Base-by-base conservation (phyloP, 2,329 filamentous ascomycete genomes). In the Xylariaceae sp. region DNA sequence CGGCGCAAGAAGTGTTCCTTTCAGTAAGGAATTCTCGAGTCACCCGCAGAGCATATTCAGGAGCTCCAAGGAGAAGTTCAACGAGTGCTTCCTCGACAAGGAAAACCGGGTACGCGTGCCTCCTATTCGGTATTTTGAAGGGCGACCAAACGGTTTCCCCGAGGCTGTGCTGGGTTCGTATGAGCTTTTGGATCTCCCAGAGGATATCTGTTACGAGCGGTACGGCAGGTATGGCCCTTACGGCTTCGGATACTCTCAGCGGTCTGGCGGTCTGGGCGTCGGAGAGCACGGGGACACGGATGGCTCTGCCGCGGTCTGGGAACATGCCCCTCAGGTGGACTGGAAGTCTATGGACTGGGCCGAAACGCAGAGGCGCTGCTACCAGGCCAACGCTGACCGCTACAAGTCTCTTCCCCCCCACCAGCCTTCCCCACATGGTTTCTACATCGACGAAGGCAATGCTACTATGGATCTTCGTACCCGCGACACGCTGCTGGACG, bases 181-280 rank as follows among this genome's bases (percentile, higher is more conserved):
- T 50, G 77, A 88, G 8, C 58, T 90, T 25, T 61, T 96, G 10
- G 81, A 79, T 1, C 64, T 96, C 22, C 76, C 83, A 13, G 77
- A 93, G 45, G 82, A 94, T 50, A 75, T 95, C 29, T 98, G 92
- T 62, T 95, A 94, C 53, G 92, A 98, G 47, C 75, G 92, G 2
- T 94, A 85, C 54, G 90, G 90, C 3, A 75, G 88, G 43, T 75
- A 92, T 19, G 89, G 86, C 0, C 84, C 90, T 0, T 98, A 98
- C 48, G 90, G 90, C 0, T 76, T 87, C 40, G 90, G 90, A 7
- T 96, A 96, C 57, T 85, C 83, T 19, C 66, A 72, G 21, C 77
- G 78, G 37, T 77, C 72, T 43, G 90, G 90, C 10, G 90, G 90
- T 2, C 77, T 83, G 17, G 88, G 90, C 4, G 79, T 84, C n/a